Evolutionary conservation across 192 early-diverging fungal species (phyloP).

Genomic region (Linnemannia elongata): DNA sequence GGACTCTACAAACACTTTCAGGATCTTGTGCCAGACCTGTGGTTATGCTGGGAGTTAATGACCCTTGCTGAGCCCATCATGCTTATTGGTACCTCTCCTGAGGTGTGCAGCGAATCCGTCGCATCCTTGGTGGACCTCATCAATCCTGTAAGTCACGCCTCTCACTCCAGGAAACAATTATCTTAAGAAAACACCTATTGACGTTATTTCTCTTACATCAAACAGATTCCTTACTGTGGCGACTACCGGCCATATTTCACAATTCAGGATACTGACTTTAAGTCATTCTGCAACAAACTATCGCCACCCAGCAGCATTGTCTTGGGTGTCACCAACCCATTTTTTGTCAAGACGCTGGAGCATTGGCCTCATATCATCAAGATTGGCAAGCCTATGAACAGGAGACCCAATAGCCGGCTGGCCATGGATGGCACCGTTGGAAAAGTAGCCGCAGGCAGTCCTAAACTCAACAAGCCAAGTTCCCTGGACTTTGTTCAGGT

Average conservation of each 20-base stretch:
- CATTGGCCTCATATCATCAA: conserved; percentile 94
- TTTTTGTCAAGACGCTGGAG: conserved; percentile 89
- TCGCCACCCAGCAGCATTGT: conserved; percentile 84
- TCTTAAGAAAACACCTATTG: not conserved
- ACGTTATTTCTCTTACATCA: not conserved
- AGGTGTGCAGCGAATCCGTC: conserved; percentile 88
- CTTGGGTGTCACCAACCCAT: conserved; percentile 96
- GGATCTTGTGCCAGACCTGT: conserved; percentile 84
- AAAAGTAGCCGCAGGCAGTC: conserved; percentile 24
- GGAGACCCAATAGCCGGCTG: conserved; percentile 41
- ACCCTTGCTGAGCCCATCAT: conserved; percentile 91
- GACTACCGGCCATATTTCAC: conserved; percentile 98
- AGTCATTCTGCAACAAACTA: conserved; percentile 71
- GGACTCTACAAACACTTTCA: conserved; percentile 84
- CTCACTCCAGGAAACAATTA: not conserved
- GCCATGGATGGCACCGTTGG: conserved; percentile 31
- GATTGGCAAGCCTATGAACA: conserved; percentile 52
- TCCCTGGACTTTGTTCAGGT: conserved; percentile 67
- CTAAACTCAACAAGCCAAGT: conserved; percentile 41
- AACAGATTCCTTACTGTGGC: conserved; percentile 92
- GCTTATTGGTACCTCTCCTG: conserved; percentile 90
- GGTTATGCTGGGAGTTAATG: conserved; percentile 96
- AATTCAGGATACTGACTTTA: conserved; percentile 95
- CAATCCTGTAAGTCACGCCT: conserved; percentile 78
- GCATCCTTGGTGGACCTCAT: conserved; percentile 89